Evolutionary conservation across 2,329 filamentous ascomycete species (phyloP).

Genomic region (Gaeumannomyces sp.): DNA sequence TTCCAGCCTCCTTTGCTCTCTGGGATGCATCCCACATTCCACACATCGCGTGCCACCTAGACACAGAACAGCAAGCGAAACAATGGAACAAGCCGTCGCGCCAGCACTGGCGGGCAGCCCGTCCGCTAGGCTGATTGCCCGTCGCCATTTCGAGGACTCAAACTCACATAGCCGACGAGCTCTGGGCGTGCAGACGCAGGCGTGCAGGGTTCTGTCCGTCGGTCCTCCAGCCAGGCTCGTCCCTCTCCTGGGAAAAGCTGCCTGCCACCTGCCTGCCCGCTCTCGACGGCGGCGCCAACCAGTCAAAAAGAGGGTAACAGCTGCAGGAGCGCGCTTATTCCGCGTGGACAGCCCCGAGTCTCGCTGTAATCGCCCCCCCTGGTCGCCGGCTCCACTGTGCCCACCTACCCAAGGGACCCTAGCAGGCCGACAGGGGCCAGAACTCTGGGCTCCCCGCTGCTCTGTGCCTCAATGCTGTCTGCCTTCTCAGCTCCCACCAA

Average conservation of each 20-base stretch:
- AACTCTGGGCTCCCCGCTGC: neutral
- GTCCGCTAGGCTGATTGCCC: neutral
- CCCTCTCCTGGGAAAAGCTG: too few species aligned
- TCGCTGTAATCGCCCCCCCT: neutral
- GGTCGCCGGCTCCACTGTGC: neutral
- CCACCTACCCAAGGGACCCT: neutral
- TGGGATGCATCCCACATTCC: neutral
- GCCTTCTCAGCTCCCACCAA: neutral
- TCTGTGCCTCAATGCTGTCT: neutral
- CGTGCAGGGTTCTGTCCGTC: neutral
- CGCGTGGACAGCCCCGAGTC: neutral
- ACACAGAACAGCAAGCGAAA: too few species aligned
- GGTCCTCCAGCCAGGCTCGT: neutral
- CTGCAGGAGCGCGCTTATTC: slow-evolving; percentile 1
- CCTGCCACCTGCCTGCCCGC: too few species aligned
- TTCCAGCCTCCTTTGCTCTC: neutral
- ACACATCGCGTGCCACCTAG: too few species aligned
- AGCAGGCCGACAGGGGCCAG: neutral
- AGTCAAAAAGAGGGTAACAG: neutral
- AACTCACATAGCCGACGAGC: neutral
- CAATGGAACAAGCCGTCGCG: neutral
- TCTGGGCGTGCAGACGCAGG: neutral
- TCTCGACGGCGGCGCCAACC: neutral
- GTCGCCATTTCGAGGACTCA: neutral
- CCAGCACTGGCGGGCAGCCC: neutral